A percentile compares a stretch with the other conserved stretches of the same genome.
These are phyloP conservation scores for Lactarius sp. DNA, from an alignment of 768 basidiomycete species.

Conservation along the genomic window DNA sequence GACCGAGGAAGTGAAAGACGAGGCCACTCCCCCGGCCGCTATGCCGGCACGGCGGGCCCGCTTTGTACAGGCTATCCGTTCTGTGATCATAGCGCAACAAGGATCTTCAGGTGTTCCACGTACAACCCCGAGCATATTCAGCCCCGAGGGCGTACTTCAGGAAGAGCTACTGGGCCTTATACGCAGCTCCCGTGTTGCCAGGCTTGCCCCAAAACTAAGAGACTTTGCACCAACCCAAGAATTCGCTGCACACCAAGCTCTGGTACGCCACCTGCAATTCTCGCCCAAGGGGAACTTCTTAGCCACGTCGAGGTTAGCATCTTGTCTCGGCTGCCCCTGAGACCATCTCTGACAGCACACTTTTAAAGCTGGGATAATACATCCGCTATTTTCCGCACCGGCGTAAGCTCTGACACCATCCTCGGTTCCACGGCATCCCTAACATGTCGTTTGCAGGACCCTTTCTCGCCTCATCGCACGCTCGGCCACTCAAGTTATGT, in stretches of 20 bases:
- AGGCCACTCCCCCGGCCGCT: neutral
- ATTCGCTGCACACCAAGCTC: constrained; percentile 57
- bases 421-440: neutral
- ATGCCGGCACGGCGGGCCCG: constrained; percentile 33
- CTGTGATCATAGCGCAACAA: constrained; percentile 42
- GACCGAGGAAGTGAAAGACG: constrained; percentile 22
- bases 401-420: constrained; percentile 36
- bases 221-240: constrained; percentile 54
- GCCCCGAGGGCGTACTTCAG: constrained; percentile 15
- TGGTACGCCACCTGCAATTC: constrained; percentile 71
- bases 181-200: constrained; percentile 48
- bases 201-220: constrained; percentile 50
- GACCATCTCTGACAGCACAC: neutral
- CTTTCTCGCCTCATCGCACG: constrained; percentile 52
- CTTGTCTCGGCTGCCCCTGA: neutral
- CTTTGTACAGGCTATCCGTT: constrained; percentile 42
- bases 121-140: constrained; percentile 30
- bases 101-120: constrained; percentile 28
- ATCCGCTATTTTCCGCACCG: constrained; percentile 60
- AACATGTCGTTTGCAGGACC: constrained; percentile 38
- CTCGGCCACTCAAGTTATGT: constrained; percentile 71
- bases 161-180: constrained; percentile 31
- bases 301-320: constrained; percentile 59
- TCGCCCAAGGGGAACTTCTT: constrained; percentile 69
- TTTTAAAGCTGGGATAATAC: constrained; percentile 64